Conservation (phyloP, 495 filamentous ascomycete species). For the Tuber umbilicatum region DNA sequence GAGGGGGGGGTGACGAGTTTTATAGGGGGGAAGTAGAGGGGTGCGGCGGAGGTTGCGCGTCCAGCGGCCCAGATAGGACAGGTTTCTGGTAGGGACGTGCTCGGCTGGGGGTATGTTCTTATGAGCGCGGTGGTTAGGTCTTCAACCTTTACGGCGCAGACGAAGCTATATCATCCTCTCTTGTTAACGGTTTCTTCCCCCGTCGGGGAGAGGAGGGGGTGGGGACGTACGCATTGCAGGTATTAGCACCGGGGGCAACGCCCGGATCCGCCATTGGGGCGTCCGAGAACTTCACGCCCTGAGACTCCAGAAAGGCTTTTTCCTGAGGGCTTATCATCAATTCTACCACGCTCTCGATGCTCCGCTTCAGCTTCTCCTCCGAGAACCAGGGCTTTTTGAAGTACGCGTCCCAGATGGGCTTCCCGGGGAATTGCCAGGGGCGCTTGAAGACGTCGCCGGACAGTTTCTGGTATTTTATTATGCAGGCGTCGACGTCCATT, state of each 20-base stretch:
- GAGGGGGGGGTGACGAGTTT: constrained; percentile 22
- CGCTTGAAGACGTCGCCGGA: constrained; percentile 41
- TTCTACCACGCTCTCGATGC: constrained; percentile 26
- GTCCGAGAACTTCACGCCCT: constrained; percentile 8
- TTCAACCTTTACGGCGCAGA: constrained; percentile 82
- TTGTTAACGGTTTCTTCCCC: not conserved
- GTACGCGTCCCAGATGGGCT: constrained; percentile 25
- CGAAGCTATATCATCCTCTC: constrained; percentile 39
- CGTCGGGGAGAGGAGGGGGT: not conserved
- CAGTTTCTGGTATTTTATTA: constrained; percentile 41
- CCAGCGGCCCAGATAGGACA: constrained; percentile 41
- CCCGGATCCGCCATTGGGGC: constrained; percentile 16
- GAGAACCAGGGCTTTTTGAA: constrained; percentile 32
- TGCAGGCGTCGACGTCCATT: constrained; percentile 42
- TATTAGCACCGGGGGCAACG: not conserved
- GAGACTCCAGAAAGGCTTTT: constrained; percentile 13
- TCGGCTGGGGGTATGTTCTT: constrained; percentile 84
- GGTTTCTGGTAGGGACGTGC: constrained; percentile 73
- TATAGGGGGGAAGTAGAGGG: constrained; percentile 40
- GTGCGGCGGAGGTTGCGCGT: constrained; percentile 43
- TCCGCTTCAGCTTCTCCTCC: constrained; percentile 23
- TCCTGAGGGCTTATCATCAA: constrained; percentile 22
- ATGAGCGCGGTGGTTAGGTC: constrained; percentile 58
- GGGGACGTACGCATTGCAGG: constrained; percentile 20
- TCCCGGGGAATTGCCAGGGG: constrained; percentile 34